phyloP scores from a whole-genome alignment of 495 filamentous ascomycete species.

The Aspergillus sparsus region DNA sequence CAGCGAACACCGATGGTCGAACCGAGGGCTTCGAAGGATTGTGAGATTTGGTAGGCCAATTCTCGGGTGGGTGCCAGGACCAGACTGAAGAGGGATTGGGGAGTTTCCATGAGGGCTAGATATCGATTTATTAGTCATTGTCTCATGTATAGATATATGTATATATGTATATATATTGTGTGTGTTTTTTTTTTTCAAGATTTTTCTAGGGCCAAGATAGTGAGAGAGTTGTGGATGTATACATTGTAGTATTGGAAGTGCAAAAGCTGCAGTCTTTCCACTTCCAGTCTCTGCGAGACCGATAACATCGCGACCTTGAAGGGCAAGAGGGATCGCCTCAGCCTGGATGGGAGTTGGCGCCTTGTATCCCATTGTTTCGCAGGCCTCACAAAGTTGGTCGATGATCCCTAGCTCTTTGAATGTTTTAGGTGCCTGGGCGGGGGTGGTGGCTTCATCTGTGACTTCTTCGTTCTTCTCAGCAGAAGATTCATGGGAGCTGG shows the following conservation, averaged over 20 bases:
- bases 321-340: conserved; percentile 76
- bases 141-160: too few species aligned
- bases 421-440: conserved; percentile 48
- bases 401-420: conserved; percentile 89
- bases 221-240: conserved; percentile 3
- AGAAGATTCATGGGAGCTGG: conserved; percentile 15
- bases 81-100: conserved; percentile 73
- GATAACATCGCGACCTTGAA: conserved; percentile 83
- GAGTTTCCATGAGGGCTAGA: conserved; percentile 73
- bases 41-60: conserved; percentile 85
- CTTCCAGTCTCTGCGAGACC: conserved; percentile 92
- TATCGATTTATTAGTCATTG: not conserved
- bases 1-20: conserved; percentile 77
- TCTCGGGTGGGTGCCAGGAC: conserved; percentile 91
- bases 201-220: too few species aligned
- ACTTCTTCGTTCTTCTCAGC: conserved; percentile 4
- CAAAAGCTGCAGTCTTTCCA: conserved; percentile 93
- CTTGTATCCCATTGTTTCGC: conserved; percentile 76
- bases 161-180: too few species aligned
- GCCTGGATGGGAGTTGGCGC: conserved; percentile 77
- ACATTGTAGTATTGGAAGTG: conserved; percentile 81
- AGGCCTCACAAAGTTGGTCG: conserved; percentile 84
- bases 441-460: conserved; percentile 7
- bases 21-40: conserved; percentile 80
- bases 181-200: too few species aligned